Base-by-base conservation (phyloP, 208 protist genomes). In the Leishmania guyanensis region DNA sequence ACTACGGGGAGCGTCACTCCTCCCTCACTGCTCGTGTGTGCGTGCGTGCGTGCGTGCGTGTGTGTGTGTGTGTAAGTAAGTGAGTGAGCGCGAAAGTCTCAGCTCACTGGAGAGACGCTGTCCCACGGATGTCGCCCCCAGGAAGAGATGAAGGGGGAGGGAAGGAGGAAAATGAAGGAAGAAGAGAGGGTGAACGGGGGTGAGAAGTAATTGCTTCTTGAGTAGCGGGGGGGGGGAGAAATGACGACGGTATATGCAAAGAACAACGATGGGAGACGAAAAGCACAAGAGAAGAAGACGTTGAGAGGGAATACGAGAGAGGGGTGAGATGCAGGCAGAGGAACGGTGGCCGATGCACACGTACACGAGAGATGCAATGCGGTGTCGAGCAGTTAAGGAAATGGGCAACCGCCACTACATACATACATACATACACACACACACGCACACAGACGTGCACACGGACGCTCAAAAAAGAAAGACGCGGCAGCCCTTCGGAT, bases 21-120 rank as follows among this genome's bases (percentile, higher is more conserved):
- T 50, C 39, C 51, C 73, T 74, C 29, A 12, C 58, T 1, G 71
- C 16, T 73, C 5, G 46, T 51, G 48, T 43, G 60, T 78, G n/a
- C n/a, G 64, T 48, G 48, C 46, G 56, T 39, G 64, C 54, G 53
- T 51, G 74, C 48, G 48, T 56, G 56, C n/a, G 60, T 78, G 64
- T 48, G 53, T 56, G 48, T 56, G 56, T 39, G 56, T 39, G 64
- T 48, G 53, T 51, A 50, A 3, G 56, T 62, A 26, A n/a, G 56
- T 3, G 56, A n/a, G 56, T 62, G 56, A n/a, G 56, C 22, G 56
- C 0, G 26, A 50, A 71, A 50, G 20, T 14, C 39, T 22, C 66
- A 46, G 39, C 66, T 50, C 20, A 50, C 43, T 46, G 1, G 66
- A 50, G 0, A 43, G 6, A 43, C 22, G 29, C 33, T 50, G 29